Evolutionary conservation across 106 monocot genomes (phyloP), one percentile per base, ranked within the genome.

Genomic region (Apostasia shenzhenica): DNA sequence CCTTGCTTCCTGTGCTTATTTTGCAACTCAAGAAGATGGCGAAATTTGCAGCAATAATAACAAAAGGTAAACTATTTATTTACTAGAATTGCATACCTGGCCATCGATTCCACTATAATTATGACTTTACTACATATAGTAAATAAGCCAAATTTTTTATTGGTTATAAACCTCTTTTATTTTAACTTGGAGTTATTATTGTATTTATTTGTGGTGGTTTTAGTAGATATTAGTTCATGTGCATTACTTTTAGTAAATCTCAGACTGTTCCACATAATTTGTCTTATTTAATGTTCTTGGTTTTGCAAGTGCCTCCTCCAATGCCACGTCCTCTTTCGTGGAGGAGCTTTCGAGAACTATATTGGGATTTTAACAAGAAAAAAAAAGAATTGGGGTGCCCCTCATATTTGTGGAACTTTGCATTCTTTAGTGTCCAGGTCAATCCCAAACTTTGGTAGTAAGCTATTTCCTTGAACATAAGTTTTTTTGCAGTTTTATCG

Each of bases 221-320:
- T 26, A 26, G 26, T 26, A 26, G 26, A 26, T 26, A 26, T 26
- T 26, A 26, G 26, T 26, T 26, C 26, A 26, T 26, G 26, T 26
- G 26, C 26, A 26, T 26, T 26, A 26, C 26, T 26, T 26, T 26
- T 26, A 26, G 26, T 26, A 26, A 26, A 26, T 26, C 26, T 26
- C 26, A 26, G 26, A 26, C 26, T 26, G 26, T 26, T 26, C 26
- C 26, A 26, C 26, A 26, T 56, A 11, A n/a, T 70, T 64, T 67
- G 37, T 68, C 48, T 67, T 61, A 63, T 80, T 72, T 63, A 70
- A 46, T 76, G 42, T 77, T 53, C 72, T 65, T 55, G 55, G 71
- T 76, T 81, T 77, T 75, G 69, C 56, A 81, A 93, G 93, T 93
- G 93, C 86, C 93, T 69, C 86, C 93, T 84, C 86, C 89, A 68